Percentiles rank a stretch among this genome's conserved stretches.
Conservation (phyloP, 1,284 basidiomycete species). For the Ceratobasidium sp. region DNA sequence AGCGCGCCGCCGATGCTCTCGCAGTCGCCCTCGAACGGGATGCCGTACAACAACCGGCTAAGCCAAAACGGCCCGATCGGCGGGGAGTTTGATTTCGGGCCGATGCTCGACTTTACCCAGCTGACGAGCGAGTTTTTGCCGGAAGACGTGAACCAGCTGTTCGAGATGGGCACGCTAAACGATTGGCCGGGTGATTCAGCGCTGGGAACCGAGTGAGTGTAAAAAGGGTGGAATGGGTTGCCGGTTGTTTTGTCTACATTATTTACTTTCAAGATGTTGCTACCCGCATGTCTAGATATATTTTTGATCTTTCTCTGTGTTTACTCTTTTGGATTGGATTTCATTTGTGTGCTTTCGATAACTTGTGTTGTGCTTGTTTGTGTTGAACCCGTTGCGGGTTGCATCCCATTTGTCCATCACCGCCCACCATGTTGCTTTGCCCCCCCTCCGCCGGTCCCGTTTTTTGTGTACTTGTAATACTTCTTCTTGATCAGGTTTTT, state of each 20-base stretch:
- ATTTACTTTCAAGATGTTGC: slow-evolving; percentile 33
- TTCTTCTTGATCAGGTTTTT: slow-evolving; percentile 14
- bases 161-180: slow-evolving; percentile 9
- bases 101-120: slow-evolving; percentile 9
- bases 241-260: slow-evolving; percentile 23
- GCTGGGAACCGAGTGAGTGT: neutral
- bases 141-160: slow-evolving; percentile 6
- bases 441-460: neutral
- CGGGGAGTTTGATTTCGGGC: slow-evolving; percentile 27
- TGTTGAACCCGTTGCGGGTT: neutral
- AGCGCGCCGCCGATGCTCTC: slow-evolving; percentile 15
- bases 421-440: neutral
- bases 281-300: slow-evolving; percentile 26
- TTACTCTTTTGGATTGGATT: slow-evolving; percentile 1
- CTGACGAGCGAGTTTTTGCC: slow-evolving; percentile 34
- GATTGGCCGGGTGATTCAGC: slow-evolving; percentile 35
- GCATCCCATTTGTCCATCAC: neutral
- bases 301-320: neutral
- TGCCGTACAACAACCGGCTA: neutral
- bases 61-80: neutral
- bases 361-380: slow-evolving; percentile 6
- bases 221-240: neutral
- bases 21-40: slow-evolving; percentile 37
- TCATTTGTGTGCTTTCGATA: slow-evolving; percentile 31
- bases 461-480: slow-evolving; percentile 39